A percentile compares a stretch with the other conserved stretches of the same genome.
Conservation (phyloP, 2,329 filamentous ascomycete genomes). For the Plectosphaerella plurivora region DNA sequence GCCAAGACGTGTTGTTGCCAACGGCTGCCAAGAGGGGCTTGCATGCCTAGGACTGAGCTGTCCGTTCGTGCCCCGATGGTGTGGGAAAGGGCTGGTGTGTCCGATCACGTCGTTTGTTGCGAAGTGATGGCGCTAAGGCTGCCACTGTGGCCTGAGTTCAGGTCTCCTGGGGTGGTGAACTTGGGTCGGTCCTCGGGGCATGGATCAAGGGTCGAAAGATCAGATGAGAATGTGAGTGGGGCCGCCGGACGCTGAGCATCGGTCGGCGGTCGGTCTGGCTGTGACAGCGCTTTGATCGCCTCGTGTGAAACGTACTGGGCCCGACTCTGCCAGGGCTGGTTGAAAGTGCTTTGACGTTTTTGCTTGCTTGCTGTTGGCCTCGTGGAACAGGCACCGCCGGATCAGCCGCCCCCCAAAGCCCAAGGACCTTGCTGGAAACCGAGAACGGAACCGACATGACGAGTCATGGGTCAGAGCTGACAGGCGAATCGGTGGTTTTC, state of each 20-base stretch:
- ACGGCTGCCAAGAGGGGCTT: background rate
- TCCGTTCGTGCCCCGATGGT: background rate
- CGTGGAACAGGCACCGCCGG: background rate
- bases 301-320: background rate
- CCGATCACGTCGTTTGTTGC: background rate
- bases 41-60: background rate
- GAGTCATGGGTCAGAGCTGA: background rate
- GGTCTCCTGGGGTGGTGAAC: background rate
- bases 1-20: background rate
- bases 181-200: background rate
- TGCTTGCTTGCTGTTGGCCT: background rate
- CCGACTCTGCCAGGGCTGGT: background rate
- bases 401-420: background rate
- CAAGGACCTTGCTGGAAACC: background rate
- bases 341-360: background rate
- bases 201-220: background rate
- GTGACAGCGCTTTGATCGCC: background rate
- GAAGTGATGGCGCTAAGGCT: background rate
- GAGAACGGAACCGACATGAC: background rate
- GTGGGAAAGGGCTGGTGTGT: background rate
- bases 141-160: background rate
- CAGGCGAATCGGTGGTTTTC: no score
- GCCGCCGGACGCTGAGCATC: background rate
- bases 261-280: background rate
- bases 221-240: background rate